Base-by-base conservation (phyloP, 2,329 filamentous ascomycete genomes). In the Didymella pinodella region DNA sequence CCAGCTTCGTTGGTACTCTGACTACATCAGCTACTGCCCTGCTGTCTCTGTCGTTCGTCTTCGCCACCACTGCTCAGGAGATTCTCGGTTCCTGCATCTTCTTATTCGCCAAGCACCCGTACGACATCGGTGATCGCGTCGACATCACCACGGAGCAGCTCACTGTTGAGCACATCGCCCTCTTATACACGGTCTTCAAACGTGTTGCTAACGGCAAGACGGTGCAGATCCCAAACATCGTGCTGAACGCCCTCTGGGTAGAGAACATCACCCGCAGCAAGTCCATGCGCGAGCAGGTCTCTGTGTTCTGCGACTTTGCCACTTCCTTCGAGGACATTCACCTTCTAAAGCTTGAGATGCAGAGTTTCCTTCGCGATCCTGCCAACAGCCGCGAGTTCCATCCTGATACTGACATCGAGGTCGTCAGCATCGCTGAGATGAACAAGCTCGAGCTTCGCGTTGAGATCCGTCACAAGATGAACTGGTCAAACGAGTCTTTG, bases 31-130 rank as follows among this genome's bases (percentile, higher is more conserved):
- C 94, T 63, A 97, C 95, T 1, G 90, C 95, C 0, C 84, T 99
- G 41, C 87, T 99, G 10, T 98, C 94, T 6, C 82, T 98, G n/a
- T 97, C 94, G 4, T 99, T 99, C 80, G 90, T 97, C 68, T 98
- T 99, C 77, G 89, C 93, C 25, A 90, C 90, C 55, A 97, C 93
- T 1, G 89, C 90, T 3, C 93, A 97, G 78, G 95, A 99, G 78
- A 90, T 99, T 64, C 86, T 99, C n/a, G 94, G 94, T 71, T 97
- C 93, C 36, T 98, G 94, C 81, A 97, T 99, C 72, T 99, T 99
- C 82, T 82, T 99, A 1, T 99, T 99, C 71, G 92, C 98, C 82
- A 99, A 99, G 82, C 95, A 99, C 76, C 94, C 95, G 0, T 98
- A 91, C 76, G 95, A 99, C 75, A 93, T 98, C 22, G 93, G 94